Conservation (phyloP, 1,284 basidiomycete genomes). For the Uromyces viciae-fabae region DNA sequence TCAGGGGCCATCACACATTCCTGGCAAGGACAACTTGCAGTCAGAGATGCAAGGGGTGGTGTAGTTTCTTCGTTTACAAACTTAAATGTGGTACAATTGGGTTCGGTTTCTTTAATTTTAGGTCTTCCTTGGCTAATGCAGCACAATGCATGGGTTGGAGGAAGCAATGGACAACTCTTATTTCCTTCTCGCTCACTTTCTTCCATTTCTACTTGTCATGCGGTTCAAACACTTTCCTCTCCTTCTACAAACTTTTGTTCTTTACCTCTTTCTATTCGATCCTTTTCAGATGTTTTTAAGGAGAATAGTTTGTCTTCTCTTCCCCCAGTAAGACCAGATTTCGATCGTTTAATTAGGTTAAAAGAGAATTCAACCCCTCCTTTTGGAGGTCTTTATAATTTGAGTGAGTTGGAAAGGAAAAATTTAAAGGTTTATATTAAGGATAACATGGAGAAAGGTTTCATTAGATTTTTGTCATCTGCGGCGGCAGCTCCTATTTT, state of each 20-base stretch:
- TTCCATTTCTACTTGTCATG: background rate
- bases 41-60: background rate
- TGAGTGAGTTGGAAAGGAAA: background rate
- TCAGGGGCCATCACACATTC: background rate
- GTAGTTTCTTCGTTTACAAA: background rate
- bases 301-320: background rate
- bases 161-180: background rate
- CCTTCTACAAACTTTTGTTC: background rate
- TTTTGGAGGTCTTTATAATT: background rate
- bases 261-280: background rate
- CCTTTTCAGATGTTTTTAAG: background rate
- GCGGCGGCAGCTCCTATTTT: constrained; percentile 29
- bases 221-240: background rate
- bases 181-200: background rate
- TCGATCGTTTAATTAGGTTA: constrained; percentile 9
- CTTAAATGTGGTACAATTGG: background rate
- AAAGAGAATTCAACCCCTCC: background rate
- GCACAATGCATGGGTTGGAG: background rate
- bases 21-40: background rate
- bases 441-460: constrained; percentile 6
- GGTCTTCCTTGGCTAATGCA: constrained; percentile 8
- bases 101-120: background rate
- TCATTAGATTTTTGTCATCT: constrained; percentile 11
- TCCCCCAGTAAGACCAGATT: background rate
- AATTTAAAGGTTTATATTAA: constrained; percentile 10